Evolutionary conservation across 176 grass and related monocot species (phyloP), one percentile per base, ranked within the genome.

Genomic region (Zoysia pacifica): DNA sequence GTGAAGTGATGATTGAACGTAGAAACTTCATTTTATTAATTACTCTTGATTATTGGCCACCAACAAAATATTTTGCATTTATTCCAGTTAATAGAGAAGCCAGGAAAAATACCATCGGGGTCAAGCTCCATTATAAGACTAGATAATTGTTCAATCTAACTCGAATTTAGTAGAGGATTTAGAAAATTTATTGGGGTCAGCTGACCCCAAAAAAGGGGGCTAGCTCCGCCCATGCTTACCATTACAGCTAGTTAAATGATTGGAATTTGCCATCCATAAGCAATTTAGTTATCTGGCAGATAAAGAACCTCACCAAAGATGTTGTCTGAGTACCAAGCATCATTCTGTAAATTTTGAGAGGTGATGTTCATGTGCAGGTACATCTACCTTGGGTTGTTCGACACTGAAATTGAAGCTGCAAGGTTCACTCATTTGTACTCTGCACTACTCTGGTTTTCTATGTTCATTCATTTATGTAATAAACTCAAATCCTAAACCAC

Each of bases 341-440:
- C 9, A 7, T 16, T 59, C 9, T 77, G 8, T 18, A 72, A 14
- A 74, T 73, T 72, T 51, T 75, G 65, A 76, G 47, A 62, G 11
- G 35, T 67, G 1, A 56, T 91, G 5, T 41, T 76, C 69, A 44
- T 74, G 61, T 90, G 72, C 81, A 97, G 93, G 81, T 97, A 97
- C 82, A 87, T 97, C 43, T 97, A 97, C 85, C 86, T 97, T 75
- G 88, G 94, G 5, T 70, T 97, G 54, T 97, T 97, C 75, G 91
- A 97, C 78, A 97, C 48, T 43, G 91, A 97, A 93, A 63, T 93
- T 56, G 94, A 97, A 58, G 94, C 91, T 77, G 94, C 94, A 79
- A 97, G 90, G 94, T 97, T 64, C 39, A 77, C 40, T 69, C 63
- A 63, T 62, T 62, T 64, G 62, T 41, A 75, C 69, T 72, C 28